These are phyloP conservation scores for Cephalotrichum gorgonifer DNA, from an alignment of 2,329 filamentous ascomycete genomes.

Conservation along the genomic window DNA sequence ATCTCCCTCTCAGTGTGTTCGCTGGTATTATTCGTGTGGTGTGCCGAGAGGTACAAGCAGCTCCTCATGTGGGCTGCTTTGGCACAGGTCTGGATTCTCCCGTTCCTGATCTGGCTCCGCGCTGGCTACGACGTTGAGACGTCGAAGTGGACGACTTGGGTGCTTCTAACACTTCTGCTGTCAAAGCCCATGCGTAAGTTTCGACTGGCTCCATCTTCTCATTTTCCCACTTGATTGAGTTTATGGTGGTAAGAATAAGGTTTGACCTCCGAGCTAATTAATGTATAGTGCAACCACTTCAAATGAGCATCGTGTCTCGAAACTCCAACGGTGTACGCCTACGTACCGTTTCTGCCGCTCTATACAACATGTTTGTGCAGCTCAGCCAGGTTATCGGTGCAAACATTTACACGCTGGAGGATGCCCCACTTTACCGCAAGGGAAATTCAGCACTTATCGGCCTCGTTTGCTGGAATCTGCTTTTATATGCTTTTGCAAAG, in stretches of 20 bases:
- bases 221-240: no score
- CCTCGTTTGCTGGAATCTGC: slow-evolving; percentile 35
- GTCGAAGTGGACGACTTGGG: slow-evolving; percentile 22
- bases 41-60: slow-evolving; percentile 31
- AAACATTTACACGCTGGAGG: slow-evolving; percentile 36
- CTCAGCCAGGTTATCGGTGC: slow-evolving; percentile 25
- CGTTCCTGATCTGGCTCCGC: slow-evolving; percentile 37
- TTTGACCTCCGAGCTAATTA: slow-evolving; percentile 4
- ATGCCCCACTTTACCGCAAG: slow-evolving; percentile 28
- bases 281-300: slow-evolving; percentile 33
- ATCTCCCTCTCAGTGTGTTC: slow-evolving; percentile 16
- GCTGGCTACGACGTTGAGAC: slow-evolving; percentile 14
- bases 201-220: not conserved
- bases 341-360: slow-evolving; percentile 43
- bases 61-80: slow-evolving; percentile 30
- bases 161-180: slow-evolving; percentile 21
- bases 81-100: slow-evolving; percentile 42
- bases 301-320: slow-evolving; percentile 45
- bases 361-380: slow-evolving; percentile 40
- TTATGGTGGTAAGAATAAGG: no score
- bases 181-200: slow-evolving; percentile 20
- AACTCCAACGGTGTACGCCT: slow-evolving; percentile 50
- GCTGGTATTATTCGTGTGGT: slow-evolving; percentile 33
- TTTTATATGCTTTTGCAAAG: slow-evolving; percentile 38
- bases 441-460: slow-evolving; percentile 37